These are phyloP conservation scores for Neonectria hederae DNA, from an alignment of 2,329 filamentous ascomycete species.

Conservation along the genomic window DNA sequence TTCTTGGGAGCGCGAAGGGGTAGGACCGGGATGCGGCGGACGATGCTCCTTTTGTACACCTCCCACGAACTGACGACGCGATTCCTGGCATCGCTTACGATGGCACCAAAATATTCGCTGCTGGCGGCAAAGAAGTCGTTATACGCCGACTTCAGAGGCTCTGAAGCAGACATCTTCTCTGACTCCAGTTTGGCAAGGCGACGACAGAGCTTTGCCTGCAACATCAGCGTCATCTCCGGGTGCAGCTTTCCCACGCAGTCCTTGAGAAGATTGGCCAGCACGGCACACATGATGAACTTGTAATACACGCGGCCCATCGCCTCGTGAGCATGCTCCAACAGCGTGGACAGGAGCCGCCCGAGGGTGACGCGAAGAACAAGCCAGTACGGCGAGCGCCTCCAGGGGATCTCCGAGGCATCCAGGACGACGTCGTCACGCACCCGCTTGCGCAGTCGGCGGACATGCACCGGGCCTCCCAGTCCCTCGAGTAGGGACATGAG, in stretches of 20 bases:
- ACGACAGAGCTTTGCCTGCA: conserved; percentile 62
- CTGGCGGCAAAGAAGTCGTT: conserved; percentile 8
- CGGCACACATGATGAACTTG: conserved; percentile 64
- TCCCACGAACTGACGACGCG: conserved; percentile 51
- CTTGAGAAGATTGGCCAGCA: conserved; percentile 58
- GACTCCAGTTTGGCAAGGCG: conserved; percentile 66
- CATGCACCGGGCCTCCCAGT: conserved; percentile 53
- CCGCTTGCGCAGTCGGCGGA: conserved; percentile 61
- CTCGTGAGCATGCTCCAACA: conserved; percentile 46
- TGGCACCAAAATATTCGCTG: neutral
- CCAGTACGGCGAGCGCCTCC: conserved; percentile 71
- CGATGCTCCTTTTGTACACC: conserved; percentile 49
- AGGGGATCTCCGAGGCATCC: conserved; percentile 59
- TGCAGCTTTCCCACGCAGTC: conserved; percentile 41
- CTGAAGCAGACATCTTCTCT: conserved; percentile 4
- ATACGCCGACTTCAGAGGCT: neutral
- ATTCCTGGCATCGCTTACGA: conserved; percentile 24
- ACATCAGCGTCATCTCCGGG: conserved; percentile 32
- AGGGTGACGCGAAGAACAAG: conserved; percentile 68
- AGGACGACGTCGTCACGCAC: conserved; percentile 71
- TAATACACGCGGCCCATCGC: conserved; percentile 56
- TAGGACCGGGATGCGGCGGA: conserved; percentile 54
- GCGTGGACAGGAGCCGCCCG: conserved; percentile 58
- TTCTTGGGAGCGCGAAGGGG: conserved; percentile 46
- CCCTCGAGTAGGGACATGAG: conserved; percentile 69